Base-by-base conservation (phyloP, 352 stramenopile genomes). In the Globisporangium orthogonon region DNA sequence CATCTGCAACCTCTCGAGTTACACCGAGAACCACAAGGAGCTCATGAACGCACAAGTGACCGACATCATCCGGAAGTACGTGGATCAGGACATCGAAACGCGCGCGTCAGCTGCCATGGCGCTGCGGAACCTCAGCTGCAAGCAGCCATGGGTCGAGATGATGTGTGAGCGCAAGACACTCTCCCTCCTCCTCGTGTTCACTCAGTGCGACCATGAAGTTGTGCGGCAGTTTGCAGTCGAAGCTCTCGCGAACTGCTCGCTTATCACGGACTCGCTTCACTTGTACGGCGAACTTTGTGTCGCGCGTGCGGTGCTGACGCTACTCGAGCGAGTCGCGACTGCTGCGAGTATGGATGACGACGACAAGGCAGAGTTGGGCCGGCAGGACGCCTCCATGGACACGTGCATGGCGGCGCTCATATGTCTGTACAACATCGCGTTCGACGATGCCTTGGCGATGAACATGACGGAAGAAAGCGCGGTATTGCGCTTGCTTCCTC, bases 11-110 rank as follows among this genome's bases (percentile, higher is more conserved):
- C 60, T 93, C 47, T 75, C 78, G 3, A 84, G 74, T 41, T 86
- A 82, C 58, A 78, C 89, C 17, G 69, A 74, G 50, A 93, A 93
- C 64, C 83, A 91, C 67, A 74, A 87, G 50, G 81, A 93, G 46
- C 77, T 93, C 43, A 91, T 93, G 63, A 72, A 83, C 37, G 68
- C 77, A 0, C 81, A 91, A 54, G 78, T 91, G 30, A 69, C 69
- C 15, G 77, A 89, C 15, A 65, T 88, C 5, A 83, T 93, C 40
- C 71, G 74, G 28, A 86, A 79, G 30, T 89, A 89, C 56, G 74
- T 86, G 31, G 81, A 91, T 50, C 58, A 67, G 15, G 83, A 93
- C 49, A 62, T 78, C 7, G 83, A 93, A 58, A 76, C 71, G n/a
- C 73, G 75, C 7, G 78, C 76, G 7, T 90, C 79, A 0, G 83